Evolutionary conservation across 208 protist genomes (phyloP), one percentile per base, ranked within the genome.

Genomic region (Phytomonas sp.): DNA sequence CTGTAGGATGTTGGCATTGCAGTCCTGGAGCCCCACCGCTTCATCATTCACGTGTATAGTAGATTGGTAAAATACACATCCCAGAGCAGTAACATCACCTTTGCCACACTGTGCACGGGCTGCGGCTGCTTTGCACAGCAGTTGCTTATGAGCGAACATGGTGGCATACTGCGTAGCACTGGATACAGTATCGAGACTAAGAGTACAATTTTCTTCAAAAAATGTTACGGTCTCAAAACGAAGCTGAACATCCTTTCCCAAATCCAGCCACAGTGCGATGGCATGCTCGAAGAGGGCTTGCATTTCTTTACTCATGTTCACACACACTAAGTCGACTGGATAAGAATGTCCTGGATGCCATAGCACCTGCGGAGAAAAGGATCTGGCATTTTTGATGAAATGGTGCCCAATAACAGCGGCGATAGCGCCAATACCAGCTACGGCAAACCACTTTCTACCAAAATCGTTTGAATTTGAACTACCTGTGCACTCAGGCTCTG

Each of bases 261-360:
- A 60, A 5, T 70, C 60, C 23, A 83, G 69, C 75, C 83, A 76
- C 11, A 68, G 67, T 6, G 61, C 71, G 29, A 86, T 60, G 1
- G 74, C 77, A 17, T 37, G 64, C 29, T 61, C 11, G 20, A 87
- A 71, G n/a, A 62, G 29, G 6, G 7, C 63, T 26, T 66, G 43
- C n/a, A 82, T 29, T 29, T 78, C 67, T 6, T 71, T 63, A 15
- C 65, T 62, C 72, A 90, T 82, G 70, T 94, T 94, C 23, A 94
- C 89, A 60, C 85, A 71, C 8, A 74, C 77, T 4, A 90, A 15
- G 29, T 67, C 46, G 23, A 56, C 4, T 56, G 46, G 46, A 23
- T 56, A 56, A 26, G 46, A 68, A 17, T 74, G 31, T 3, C 29
- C 37, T 31, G 7, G 33, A 23, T 36, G 34, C 80, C 74, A 84